Percentiles rank a stretch among this genome's conserved stretches.
These are phyloP conservation scores for Lupinus albus DNA, from an alignment of 306 rosid species.

Conservation along the genomic window DNA sequence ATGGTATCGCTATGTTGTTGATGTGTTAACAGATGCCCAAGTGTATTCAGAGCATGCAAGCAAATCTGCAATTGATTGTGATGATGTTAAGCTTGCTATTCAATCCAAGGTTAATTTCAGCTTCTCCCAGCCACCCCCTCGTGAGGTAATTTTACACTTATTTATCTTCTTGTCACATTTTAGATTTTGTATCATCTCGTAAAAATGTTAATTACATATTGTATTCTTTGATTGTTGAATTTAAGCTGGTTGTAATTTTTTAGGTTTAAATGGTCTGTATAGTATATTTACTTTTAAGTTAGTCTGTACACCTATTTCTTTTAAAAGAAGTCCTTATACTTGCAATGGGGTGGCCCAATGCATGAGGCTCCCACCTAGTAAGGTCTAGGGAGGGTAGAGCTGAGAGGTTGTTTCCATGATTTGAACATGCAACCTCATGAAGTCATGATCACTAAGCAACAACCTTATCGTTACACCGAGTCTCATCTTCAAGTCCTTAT, in stretches of 20 bases:
- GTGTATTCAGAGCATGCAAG: constrained; percentile 91
- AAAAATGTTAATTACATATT: not conserved
- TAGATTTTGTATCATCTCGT: no score
- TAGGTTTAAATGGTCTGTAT: not conserved
- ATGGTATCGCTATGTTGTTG: constrained; percentile 92
- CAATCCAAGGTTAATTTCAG: constrained; percentile 89
- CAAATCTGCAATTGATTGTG: constrained; percentile 77
- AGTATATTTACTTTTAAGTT: not conserved
- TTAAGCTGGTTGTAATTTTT: not conserved
- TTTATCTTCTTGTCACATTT: not conserved
- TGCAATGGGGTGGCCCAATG: no score
- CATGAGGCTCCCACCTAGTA: no score
- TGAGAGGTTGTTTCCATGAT: no score
- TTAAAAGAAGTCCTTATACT: not conserved
- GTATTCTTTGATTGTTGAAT: constrained; percentile 2
- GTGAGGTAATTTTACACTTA: constrained; percentile 66
- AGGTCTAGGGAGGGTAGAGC: no score
- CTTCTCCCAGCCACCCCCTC: constrained; percentile 95
- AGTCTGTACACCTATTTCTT: no score
- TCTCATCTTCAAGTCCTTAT: no score
- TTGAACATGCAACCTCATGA: no score
- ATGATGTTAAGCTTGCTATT: constrained; percentile 89
- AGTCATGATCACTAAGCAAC: no score
- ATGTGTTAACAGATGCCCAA: constrained; percentile 82
- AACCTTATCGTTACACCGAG: no score